Evolutionary conservation across 345 rosid species (phyloP), one percentile per base, ranked within the genome.

Genomic region (Cardamine resedifolia): DNA sequence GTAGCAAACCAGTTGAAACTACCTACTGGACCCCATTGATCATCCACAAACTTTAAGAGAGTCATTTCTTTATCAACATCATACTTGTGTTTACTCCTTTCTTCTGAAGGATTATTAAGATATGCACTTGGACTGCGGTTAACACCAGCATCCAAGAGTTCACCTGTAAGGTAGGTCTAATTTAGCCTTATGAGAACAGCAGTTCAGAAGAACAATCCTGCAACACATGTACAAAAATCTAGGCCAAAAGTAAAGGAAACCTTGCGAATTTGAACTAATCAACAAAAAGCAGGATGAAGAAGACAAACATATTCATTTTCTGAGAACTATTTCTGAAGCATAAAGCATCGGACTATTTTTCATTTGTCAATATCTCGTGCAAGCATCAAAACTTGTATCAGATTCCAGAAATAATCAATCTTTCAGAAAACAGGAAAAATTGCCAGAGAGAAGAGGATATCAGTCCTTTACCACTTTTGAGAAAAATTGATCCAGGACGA

Each of bases 1-100:
- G 98, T 95, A 55, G 99, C 92, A 83, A 95, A 95, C 98, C 97
- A 92, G 73, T 90, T 95, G 82, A 95, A 92, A 84, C 97, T 90
- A 59, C 99, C 98, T 18, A 92, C 85, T 19, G 99, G 87, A 49
- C 99, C 98, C 96, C 94, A 88, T 72, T 86, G 82, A 52, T 85
- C 83, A 73, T 92, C 99, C 10, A 90, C 90, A 86, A 95, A 95
- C 85, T 95, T 95, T 74, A 95, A 68, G 67, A 95, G 97, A 58
- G 97, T 92, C 99, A 92, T 95, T 75, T 90, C 92, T 75, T 86
- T 95, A 80, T 95, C 99, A 41, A 90, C 96, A 56, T 95, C 66
- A 43, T 87, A 86, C 70, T 88, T 90, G 81, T 92, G 73, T 76
- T 86, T 90, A 75, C 83, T 79, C 41, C 91, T 86, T 78, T 95